phyloP scores from a whole-genome alignment of 768 basidiomycete genomes.

The Phaeotremella skinneri region DNA sequence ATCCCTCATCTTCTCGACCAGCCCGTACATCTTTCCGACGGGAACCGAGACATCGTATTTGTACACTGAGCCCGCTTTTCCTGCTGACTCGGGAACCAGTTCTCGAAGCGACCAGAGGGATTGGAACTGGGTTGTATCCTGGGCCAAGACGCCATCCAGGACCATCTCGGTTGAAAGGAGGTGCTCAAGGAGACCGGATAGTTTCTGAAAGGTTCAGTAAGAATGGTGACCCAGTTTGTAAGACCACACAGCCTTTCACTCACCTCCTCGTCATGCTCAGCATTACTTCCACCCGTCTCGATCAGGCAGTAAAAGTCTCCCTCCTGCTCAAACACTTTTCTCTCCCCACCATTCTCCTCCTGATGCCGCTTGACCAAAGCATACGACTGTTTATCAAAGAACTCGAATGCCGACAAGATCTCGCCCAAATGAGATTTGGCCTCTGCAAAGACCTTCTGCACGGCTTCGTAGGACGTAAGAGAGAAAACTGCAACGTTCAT shows the following conservation, averaged over 20 bases:
- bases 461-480: conserved; percentile 78
- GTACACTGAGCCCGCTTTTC: conserved; percentile 91
- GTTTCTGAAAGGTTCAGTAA: conserved; percentile 63
- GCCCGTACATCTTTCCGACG: conserved; percentile 75
- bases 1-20: conserved; percentile 76
- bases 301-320: conserved; percentile 80
- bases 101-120: conserved; percentile 90
- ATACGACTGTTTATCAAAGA: conserved; percentile 77
- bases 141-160: conserved; percentile 85
- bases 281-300: conserved; percentile 89
- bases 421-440: conserved; percentile 83
- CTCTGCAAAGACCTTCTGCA: conserved; percentile 77
- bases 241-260: conserved; percentile 22
- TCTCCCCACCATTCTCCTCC: conserved; percentile 69
- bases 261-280: conserved; percentile 92
- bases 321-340: conserved; percentile 70
- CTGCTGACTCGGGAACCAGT: conserved; percentile 83
- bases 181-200: conserved; percentile 70
- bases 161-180: conserved; percentile 75
- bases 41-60: conserved; percentile 96
- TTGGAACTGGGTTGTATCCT: conserved; percentile 82
- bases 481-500: conserved; percentile 90
- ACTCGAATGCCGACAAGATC: conserved; percentile 96
- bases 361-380: conserved; percentile 56
- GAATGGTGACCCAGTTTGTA: conserved; percentile 1